These are phyloP conservation scores for Lipomyces mesembrius DNA, from an alignment of 805 yeast genomes.

Conservation along the genomic window DNA sequence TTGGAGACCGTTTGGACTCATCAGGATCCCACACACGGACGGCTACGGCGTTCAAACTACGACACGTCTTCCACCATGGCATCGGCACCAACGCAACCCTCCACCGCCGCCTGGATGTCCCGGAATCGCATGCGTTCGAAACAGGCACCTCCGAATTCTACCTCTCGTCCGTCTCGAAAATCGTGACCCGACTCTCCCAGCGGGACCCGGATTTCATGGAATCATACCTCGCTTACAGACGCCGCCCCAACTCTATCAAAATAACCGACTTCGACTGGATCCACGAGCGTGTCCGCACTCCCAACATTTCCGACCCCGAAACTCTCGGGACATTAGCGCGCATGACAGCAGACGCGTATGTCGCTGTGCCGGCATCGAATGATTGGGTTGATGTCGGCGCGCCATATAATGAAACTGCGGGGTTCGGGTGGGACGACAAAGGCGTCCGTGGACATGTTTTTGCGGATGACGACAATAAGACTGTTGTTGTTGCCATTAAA, in stretches of 20 bases:
- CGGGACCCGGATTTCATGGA: slow-evolving; percentile 68
- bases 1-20: background rate
- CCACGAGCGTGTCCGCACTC: slow-evolving; percentile 51
- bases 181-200: slow-evolving; percentile 48
- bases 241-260: slow-evolving; percentile 31
- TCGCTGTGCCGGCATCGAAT: slow-evolving; percentile 71
- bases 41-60: slow-evolving; percentile 33
- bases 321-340: slow-evolving; percentile 77
- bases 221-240: slow-evolving; percentile 64
- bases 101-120: slow-evolving; percentile 30
- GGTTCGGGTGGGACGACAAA: slow-evolving; percentile 85
- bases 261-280: slow-evolving; percentile 31
- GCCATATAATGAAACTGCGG: slow-evolving; percentile 47
- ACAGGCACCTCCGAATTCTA: slow-evolving; percentile 21
- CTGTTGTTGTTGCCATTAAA: slow-evolving; percentile 79
- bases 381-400: slow-evolving; percentile 80
- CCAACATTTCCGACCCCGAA: slow-evolving; percentile 74
- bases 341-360: slow-evolving; percentile 92
- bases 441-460: slow-evolving; percentile 94
- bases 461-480: slow-evolving; percentile 58
- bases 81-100: slow-evolving; percentile 27
- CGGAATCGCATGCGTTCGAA: slow-evolving; percentile 13
- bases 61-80: slow-evolving; percentile 36
- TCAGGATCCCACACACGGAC: background rate
- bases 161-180: slow-evolving; percentile 18